phyloP scores from a whole-genome alignment of 116 monocot species.

The Zostera marina region DNA sequence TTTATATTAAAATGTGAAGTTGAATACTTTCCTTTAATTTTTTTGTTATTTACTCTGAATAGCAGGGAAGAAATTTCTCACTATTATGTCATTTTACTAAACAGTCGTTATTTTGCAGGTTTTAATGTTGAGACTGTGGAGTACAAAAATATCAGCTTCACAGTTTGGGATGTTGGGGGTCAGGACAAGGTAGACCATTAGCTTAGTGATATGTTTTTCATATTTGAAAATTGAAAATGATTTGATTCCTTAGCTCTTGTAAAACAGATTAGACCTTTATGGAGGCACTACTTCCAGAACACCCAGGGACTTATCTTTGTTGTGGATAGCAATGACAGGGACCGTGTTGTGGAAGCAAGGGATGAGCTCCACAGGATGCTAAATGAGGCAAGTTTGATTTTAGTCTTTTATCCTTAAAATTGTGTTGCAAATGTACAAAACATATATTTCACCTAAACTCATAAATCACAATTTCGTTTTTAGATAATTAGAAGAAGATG shows the following conservation, averaged over 20 bases:
- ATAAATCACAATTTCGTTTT: no score
- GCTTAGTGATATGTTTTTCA: neutral
- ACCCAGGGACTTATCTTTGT: slow-evolving; percentile 29
- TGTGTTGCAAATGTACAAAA: no score
- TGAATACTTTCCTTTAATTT: no score
- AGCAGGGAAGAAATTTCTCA: neutral
- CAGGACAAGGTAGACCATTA: slow-evolving; percentile 20
- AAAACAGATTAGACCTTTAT: slow-evolving; percentile 29
- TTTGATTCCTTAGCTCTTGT: neutral
- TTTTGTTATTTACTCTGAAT: no score
- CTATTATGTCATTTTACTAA: neutral
- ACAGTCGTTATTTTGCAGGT: slow-evolving; percentile 7
- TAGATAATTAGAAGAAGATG: no score
- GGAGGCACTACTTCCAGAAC: slow-evolving; percentile 36
- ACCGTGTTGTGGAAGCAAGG: slow-evolving; percentile 28
- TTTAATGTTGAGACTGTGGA: slow-evolving; percentile 28
- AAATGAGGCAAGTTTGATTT: slow-evolving; percentile 17
- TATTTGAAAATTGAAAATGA: no score
- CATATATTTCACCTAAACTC: no score
- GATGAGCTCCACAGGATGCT: slow-evolving; percentile 33
- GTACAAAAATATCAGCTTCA: slow-evolving; percentile 27
- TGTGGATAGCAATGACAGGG: slow-evolving; percentile 30
- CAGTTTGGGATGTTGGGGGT: slow-evolving; percentile 29
- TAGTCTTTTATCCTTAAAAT: no score
- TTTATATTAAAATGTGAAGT: no score